phyloP scores from a whole-genome alignment of 192 early-diverging fungal species.

The Haplosporangium gracile region DNA sequence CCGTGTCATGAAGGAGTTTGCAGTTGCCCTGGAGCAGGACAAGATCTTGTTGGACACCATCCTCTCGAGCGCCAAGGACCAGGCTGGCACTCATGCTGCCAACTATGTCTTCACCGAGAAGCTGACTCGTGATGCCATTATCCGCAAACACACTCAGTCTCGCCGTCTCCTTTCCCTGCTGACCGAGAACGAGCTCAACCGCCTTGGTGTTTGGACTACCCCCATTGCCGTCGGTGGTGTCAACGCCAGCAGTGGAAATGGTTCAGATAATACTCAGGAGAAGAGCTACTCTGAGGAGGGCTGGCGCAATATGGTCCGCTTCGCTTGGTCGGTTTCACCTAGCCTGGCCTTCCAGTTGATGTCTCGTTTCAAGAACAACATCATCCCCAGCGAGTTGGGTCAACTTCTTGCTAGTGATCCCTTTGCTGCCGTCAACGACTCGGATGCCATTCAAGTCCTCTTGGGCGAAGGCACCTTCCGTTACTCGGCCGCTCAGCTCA shows the following conservation, averaged over 20 bases:
- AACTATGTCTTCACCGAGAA: constrained; percentile 52
- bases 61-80: constrained; percentile 53
- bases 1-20: constrained; percentile 74
- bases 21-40: constrained; percentile 72
- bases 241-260: background rate
- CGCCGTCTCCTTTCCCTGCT: constrained; percentile 83
- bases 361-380: constrained; percentile 76
- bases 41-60: constrained; percentile 65
- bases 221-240: constrained; percentile 59
- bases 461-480: constrained; percentile 69
- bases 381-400: constrained; percentile 76
- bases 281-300: constrained; percentile 63
- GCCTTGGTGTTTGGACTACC: constrained; percentile 86
- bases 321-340: constrained; percentile 89
- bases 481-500: constrained; percentile 35
- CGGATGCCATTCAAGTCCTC: constrained; percentile 81
- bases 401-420: constrained; percentile 72
- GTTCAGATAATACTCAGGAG: constrained; percentile 18
- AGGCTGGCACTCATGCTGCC: background rate
- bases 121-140: constrained; percentile 64
- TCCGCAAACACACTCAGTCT: constrained; percentile 59
- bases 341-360: constrained; percentile 83
- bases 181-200: constrained; percentile 89
- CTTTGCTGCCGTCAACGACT: constrained; percentile 73
- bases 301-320: constrained; percentile 80